Percentiles rank a stretch among this genome's conserved stretches.
phyloP scores from a whole-genome alignment of 2,329 filamentous ascomycete species.

The Aspergillus sp. region DNA sequence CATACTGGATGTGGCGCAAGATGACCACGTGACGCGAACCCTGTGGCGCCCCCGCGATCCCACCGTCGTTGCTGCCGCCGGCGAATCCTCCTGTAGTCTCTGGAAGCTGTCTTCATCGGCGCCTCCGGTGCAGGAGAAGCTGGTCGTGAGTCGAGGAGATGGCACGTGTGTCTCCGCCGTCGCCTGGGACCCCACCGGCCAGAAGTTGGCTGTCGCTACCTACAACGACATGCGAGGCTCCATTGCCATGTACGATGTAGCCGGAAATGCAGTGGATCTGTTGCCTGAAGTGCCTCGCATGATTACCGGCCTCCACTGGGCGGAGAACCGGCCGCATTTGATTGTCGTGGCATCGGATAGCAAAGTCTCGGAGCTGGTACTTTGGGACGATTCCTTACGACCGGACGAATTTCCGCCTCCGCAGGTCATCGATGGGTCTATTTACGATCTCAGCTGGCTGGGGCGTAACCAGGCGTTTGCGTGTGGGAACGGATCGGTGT shows the following conservation, averaged over 20 bases:
- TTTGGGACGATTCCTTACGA: slow-evolving; percentile 42
- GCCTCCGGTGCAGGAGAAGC: slow-evolving; percentile 30
- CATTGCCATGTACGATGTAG: slow-evolving; percentile 44
- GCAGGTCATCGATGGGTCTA: slow-evolving; percentile 34
- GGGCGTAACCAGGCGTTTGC: slow-evolving; percentile 36
- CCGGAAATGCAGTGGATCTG: slow-evolving; percentile 43
- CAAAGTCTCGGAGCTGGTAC: slow-evolving; percentile 38
- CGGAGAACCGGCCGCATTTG: slow-evolving; percentile 36
- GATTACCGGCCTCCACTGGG: slow-evolving; percentile 44
- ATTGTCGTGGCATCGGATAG: slow-evolving; percentile 44
- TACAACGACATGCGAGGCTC: slow-evolving; percentile 42
- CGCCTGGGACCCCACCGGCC: slow-evolving; percentile 45
- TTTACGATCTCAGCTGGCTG: slow-evolving; percentile 45
- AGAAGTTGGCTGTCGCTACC: slow-evolving; percentile 46
- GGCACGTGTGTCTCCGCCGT: slow-evolving; percentile 42
- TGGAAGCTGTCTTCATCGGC: slow-evolving; percentile 40
- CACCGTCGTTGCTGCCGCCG: slow-evolving; percentile 39
- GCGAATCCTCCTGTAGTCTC: slow-evolving; percentile 44
- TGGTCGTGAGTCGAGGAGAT: slow-evolving; percentile 34
- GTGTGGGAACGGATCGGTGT: slow-evolving; percentile 39
- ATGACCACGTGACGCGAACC: slow-evolving; percentile 40
- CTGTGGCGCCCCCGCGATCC: slow-evolving; percentile 47
- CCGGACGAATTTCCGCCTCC: slow-evolving; percentile 37
- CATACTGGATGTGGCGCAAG: slow-evolving; percentile 36
- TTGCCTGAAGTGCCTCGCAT: slow-evolving; percentile 44